Base-by-base conservation (phyloP, 2,329 filamentous ascomycete species). In the Penicillium frequentans region DNA sequence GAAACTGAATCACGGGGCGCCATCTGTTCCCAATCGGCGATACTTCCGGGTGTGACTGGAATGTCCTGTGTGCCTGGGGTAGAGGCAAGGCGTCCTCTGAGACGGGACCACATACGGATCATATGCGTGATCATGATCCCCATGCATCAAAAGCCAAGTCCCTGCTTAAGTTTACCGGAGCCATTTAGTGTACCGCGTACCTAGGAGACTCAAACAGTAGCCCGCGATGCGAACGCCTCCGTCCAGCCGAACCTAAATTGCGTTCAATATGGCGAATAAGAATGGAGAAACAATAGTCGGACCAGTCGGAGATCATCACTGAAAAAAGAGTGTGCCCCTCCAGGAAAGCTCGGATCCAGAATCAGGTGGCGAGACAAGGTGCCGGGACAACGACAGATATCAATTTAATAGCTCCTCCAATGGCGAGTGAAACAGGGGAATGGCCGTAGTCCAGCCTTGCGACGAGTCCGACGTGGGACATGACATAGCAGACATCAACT, bases 401-500 rank as follows among this genome's bases (percentile, higher is more conserved):
- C 37, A 53, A 55, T 46, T 46, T 54, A 56, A 56, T 39, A 29
- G 47, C 26, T 37, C 35, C 24, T n/a, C 48, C 48, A 39, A 50
- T 50, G 47, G n/a, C 31, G 29, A 56, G 49, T 63, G 57, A 60
- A 54, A 60, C 55, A 56, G 46, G 59, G 47, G 56, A 44, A 33
- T 43, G 31, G 31, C 31, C 13, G 31, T 33, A 13, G 19, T 23
- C 39, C 10, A 42, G 39, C 50, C 39, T 50, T 61, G 54, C 49
- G 46, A 59, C 52, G 52, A 61, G 49, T 54, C 56, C 51, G 39
- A 60, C 16, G 63, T 67, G 52, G 63, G 58, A 65, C 64, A 65
- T 67, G 63, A 66, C 64, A 64, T 64, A 59, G 60, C 26, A 26
- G 57, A 58, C 52, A 56, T 57, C 31, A 39, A 43, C 19, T 29